Evolutionary conservation across 2,329 filamentous ascomycete genomes (phyloP).

Genomic region (Ceratocystis cubensis): DNA sequence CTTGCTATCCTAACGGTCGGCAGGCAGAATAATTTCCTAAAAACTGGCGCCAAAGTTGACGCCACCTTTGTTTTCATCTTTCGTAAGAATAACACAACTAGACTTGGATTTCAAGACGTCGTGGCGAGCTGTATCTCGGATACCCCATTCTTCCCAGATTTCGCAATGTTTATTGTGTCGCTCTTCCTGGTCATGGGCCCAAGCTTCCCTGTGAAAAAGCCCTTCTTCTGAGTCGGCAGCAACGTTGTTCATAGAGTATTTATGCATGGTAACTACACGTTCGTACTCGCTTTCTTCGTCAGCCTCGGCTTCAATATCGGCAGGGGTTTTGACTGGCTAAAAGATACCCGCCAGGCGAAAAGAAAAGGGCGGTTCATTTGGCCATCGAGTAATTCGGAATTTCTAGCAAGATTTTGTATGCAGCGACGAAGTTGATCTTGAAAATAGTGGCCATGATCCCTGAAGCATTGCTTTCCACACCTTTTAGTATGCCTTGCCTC

Average conservation of each 20-base stretch:
- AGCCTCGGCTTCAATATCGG: background rate
- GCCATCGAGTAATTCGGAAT: background rate
- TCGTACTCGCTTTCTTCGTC: constrained; percentile 6
- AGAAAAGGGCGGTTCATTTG: background rate
- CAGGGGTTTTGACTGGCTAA: background rate
- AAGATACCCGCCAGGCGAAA: background rate
- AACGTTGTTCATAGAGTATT: background rate
- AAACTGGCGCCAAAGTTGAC: background rate
- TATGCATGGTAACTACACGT: background rate
- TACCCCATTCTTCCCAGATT: background rate
- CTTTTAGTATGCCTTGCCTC: background rate
- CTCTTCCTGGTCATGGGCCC: background rate
- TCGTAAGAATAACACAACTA: background rate
- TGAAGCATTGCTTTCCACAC: background rate
- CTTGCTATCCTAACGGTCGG: background rate
- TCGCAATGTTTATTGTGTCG: background rate
- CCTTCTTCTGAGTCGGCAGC: background rate
- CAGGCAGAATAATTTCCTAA: background rate
- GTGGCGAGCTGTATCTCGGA: background rate
- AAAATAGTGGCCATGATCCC: background rate
- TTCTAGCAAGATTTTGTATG: background rate
- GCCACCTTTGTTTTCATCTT: too few species aligned
- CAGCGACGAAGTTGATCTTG: background rate
- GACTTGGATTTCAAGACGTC: background rate
- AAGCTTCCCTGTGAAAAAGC: background rate